These are phyloP conservation scores for Umbelopsis sp. DNA, from an alignment of 192 early-diverging fungal species.

Conservation along the genomic window DNA sequence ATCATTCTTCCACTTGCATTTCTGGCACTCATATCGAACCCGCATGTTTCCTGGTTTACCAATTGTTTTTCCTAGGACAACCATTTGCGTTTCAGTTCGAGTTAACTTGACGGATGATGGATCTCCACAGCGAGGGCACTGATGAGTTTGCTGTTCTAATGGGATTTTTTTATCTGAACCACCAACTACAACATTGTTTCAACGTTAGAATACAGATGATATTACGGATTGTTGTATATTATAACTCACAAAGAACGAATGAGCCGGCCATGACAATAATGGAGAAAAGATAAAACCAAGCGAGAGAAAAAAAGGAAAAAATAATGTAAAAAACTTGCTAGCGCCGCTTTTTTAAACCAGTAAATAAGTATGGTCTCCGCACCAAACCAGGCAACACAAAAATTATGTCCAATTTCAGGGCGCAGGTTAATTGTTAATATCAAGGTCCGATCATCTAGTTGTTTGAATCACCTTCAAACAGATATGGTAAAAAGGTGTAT, in stretches of 20 bases:
- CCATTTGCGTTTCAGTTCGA: constrained; percentile 33
- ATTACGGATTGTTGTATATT: not conserved
- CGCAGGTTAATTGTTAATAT: not conserved
- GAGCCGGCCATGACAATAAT: not conserved
- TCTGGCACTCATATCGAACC: constrained; percentile 36
- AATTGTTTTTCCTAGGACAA: constrained; percentile 32
- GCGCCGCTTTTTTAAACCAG: not conserved
- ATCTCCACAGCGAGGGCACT: constrained; percentile 34
- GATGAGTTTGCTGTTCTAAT: constrained; percentile 34
- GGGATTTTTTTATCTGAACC: constrained; percentile 31
- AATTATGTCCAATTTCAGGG: constrained; percentile 5
- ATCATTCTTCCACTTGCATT: constrained; percentile 36
- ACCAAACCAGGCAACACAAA: not conserved
- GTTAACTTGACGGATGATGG: constrained; percentile 32
- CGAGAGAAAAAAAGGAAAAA: not conserved
- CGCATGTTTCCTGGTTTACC: constrained; percentile 32
- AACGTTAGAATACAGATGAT: not conserved
- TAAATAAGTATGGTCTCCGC: constrained; percentile 1
- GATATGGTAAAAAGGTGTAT: too few relatives aligned
- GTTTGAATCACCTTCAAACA: not conserved
- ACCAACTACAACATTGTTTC: constrained; percentile 22
- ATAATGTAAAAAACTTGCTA: not conserved
- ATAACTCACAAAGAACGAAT: not conserved
- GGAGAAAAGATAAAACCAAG: constrained; percentile 6
- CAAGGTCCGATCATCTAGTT: not conserved